phyloP scores from a whole-genome alignment of 257 asterid genomes.

The Solanum habrochaites region DNA sequence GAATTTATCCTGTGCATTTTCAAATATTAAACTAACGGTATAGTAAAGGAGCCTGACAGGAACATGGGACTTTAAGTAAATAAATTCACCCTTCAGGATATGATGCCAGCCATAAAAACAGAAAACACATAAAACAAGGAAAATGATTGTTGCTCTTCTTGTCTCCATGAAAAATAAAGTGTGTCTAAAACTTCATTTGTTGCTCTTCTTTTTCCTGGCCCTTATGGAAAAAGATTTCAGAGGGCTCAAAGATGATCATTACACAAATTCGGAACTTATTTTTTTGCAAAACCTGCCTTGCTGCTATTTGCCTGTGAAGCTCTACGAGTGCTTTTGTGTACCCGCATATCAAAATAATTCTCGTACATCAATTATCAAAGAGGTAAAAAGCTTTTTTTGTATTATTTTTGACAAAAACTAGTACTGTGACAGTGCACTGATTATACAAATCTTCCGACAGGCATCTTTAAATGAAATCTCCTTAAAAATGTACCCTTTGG shows the following conservation, averaged over 20 bases:
- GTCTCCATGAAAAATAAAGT: neutral
- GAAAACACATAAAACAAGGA: neutral
- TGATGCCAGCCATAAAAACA: neutral
- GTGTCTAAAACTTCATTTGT: neutral
- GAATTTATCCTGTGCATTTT: neutral
- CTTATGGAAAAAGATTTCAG: neutral
- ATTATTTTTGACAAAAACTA: neutral
- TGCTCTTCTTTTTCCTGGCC: neutral
- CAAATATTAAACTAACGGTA: neutral
- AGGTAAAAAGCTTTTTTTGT: neutral
- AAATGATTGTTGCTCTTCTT: neutral
- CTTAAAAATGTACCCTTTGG: neutral
- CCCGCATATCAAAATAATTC: neutral
- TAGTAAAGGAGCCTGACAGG: neutral
- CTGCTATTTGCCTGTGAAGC: neutral
- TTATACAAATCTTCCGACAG: neutral
- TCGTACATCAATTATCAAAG: neutral
- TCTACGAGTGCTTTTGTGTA: neutral
- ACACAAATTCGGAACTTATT: neutral
- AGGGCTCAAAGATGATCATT: neutral
- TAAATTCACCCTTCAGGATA: neutral
- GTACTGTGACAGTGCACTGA: neutral
- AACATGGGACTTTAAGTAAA: neutral
- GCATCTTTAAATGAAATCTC: neutral
- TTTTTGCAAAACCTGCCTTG: neutral